Conservation (phyloP, 2,329 filamentous ascomycete genomes). For the Lasiodiplodia sp. region DNA sequence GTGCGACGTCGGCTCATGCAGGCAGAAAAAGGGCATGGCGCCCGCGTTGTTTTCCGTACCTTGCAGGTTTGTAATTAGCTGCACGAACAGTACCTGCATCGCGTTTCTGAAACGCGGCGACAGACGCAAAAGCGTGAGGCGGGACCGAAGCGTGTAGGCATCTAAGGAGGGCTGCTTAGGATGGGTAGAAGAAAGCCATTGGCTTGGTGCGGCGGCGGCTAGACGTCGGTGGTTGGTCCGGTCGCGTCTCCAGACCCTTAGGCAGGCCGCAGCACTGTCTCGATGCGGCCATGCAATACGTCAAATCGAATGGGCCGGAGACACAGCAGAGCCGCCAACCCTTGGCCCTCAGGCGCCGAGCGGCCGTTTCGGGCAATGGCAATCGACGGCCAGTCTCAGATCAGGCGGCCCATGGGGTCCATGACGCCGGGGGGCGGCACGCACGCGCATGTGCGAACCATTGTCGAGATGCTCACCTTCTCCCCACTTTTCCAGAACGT, state of each 20-base stretch:
- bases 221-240: not conserved
- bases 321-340: conserved; percentile 2
- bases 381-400: not conserved
- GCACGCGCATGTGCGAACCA: not conserved
- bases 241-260: not conserved
- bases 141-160: not conserved
- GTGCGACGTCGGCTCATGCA: not conserved
- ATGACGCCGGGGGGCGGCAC: not conserved
- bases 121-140: not conserved
- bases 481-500: not conserved
- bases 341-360: not conserved
- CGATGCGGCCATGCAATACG: not conserved
- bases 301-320: not conserved
- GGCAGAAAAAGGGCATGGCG: not conserved
- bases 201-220: not conserved
- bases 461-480: not conserved
- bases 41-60: not conserved
- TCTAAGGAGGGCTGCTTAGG: no score
- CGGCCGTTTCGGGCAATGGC: not conserved
- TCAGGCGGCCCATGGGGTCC: conserved; percentile 16
- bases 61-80: not conserved
- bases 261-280: not conserved
- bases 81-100: not conserved
- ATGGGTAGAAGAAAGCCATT: not conserved
- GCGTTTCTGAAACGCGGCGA: not conserved